Evolutionary conservation across 2,329 filamentous ascomycete genomes (phyloP).

Genomic region (Paecilomyces fulvus): DNA sequence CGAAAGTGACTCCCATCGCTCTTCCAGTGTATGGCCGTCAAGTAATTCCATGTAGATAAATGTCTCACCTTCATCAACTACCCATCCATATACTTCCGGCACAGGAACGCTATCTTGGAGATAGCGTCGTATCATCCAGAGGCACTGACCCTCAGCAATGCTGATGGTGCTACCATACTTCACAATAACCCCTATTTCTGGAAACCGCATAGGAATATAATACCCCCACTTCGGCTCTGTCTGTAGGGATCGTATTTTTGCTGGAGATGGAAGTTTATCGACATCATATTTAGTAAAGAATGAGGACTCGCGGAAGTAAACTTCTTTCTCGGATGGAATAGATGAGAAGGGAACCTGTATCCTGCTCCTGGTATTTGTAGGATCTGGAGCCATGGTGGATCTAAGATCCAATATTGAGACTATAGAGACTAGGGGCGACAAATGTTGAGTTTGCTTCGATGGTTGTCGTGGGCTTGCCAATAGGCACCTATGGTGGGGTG

Average conservation of each 20-base stretch:
- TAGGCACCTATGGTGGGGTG: no score
- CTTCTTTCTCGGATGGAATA: background rate
- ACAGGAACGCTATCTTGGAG: slow-evolving; percentile 20
- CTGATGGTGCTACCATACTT: slow-evolving; percentile 15
- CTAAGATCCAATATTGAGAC: background rate
- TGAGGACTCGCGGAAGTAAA: background rate
- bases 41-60: slow-evolving; percentile 29
- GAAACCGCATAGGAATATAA: slow-evolving; percentile 8
- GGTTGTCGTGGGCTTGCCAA: no score
- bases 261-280: background rate
- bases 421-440: no score
- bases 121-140: slow-evolving; percentile 12
- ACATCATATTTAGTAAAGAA: background rate
- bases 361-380: background rate
- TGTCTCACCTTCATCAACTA: slow-evolving; percentile 11
- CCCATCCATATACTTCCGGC: slow-evolving; percentile 32
- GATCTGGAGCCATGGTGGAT: background rate
- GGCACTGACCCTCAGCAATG: slow-evolving; percentile 14
- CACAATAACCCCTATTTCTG: slow-evolving; percentile 14
- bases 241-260: background rate
- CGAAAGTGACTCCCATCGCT: slow-evolving; percentile 14
- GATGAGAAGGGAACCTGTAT: background rate
- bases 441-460: no score
- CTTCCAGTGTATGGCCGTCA: slow-evolving; percentile 14
- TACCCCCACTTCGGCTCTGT: background rate